Percentiles rank a stretch among this genome's conserved stretches.
These are phyloP conservation scores for Lichtheimia ornata DNA, from an alignment of 371 early-diverging fungal species.

Conservation along the genomic window DNA sequence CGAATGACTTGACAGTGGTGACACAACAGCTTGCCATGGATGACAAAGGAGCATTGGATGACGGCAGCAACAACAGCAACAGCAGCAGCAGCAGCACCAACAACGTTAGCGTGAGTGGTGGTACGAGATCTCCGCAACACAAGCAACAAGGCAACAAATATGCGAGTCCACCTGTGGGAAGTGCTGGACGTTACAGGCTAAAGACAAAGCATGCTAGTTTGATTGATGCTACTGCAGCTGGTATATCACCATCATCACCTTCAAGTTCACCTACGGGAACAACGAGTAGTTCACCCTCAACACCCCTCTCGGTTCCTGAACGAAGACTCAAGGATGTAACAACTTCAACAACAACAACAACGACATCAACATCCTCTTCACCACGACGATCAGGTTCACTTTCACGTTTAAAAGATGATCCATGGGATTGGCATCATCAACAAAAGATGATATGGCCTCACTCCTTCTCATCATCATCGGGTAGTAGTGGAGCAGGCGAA, in stretches of 20 bases:
- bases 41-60: too few relatives aligned
- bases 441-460: background rate
- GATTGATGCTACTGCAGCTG: conserved; percentile 26
- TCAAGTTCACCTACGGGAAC: conserved; percentile 1
- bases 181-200: conserved; percentile 7
- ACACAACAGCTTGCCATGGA: too few relatives aligned
- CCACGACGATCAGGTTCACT: too few relatives aligned
- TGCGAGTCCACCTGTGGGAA: conserved; percentile 20
- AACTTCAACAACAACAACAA: too few relatives aligned
- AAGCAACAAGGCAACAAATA: conserved; percentile 23
- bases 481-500: background rate
- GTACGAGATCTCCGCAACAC: conserved; percentile 6
- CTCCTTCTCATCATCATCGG: background rate
- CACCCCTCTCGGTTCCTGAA: background rate
- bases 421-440: too few relatives aligned
- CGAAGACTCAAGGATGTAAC: background rate
- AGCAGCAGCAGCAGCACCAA: too few relatives aligned
- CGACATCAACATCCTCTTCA: too few relatives aligned
- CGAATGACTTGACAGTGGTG: too few relatives aligned
- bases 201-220: conserved; percentile 33
- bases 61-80: too few relatives aligned
- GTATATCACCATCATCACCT: background rate
- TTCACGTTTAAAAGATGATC: too few relatives aligned
- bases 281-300: background rate
- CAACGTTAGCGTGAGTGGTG: too few relatives aligned